Evolutionary conservation across 371 early-diverging fungal genomes (phyloP).

Genomic region (Phascolomyces articulosus): DNA sequence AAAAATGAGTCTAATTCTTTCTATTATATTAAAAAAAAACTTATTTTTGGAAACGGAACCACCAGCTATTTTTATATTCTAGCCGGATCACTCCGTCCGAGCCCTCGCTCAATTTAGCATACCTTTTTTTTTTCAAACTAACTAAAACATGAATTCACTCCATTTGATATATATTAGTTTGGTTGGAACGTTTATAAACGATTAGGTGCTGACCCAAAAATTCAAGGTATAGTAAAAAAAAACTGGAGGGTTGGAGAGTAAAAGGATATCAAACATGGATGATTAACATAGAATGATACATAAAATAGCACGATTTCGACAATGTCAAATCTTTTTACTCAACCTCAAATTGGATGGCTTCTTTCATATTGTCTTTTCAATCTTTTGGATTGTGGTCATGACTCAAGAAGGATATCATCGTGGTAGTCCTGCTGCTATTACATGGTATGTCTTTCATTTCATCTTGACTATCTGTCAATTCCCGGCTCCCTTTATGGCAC

Average conservation of each 20-base stretch:
- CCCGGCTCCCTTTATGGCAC: conserved; percentile 40
- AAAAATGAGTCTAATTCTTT: too few species aligned
- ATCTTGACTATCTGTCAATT: conserved; percentile 38
- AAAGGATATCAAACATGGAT: too few species aligned
- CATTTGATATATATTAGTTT: conserved; percentile 20
- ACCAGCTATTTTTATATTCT: too few species aligned
- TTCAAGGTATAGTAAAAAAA: conserved; percentile 31
- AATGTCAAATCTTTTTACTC: conserved; percentile 37
- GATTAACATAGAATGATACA: too few species aligned
- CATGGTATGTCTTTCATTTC: conserved; percentile 45
- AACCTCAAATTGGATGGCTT: conserved; percentile 50
- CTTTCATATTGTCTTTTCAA: conserved; percentile 45
- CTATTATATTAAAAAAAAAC: too few species aligned
- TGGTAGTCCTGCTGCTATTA: conserved; percentile 20
- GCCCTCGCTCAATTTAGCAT: too few species aligned
- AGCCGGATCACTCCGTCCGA: too few species aligned
- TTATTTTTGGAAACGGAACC: too few species aligned
- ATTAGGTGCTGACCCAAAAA: conserved; percentile 45
- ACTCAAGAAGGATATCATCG: conserved; percentile 42
- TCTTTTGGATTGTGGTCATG: conserved; percentile 53
- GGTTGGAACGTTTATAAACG: conserved; percentile 52
- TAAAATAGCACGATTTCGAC: conserved; percentile 34
- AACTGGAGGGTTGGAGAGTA: too few species aligned
- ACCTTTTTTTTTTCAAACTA: too few species aligned
- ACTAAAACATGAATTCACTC: background rate